Evolutionary conservation across 2,329 filamentous ascomycete species (phyloP), one percentile per base, ranked within the genome.

Genomic region (Epichloe amarillans): DNA sequence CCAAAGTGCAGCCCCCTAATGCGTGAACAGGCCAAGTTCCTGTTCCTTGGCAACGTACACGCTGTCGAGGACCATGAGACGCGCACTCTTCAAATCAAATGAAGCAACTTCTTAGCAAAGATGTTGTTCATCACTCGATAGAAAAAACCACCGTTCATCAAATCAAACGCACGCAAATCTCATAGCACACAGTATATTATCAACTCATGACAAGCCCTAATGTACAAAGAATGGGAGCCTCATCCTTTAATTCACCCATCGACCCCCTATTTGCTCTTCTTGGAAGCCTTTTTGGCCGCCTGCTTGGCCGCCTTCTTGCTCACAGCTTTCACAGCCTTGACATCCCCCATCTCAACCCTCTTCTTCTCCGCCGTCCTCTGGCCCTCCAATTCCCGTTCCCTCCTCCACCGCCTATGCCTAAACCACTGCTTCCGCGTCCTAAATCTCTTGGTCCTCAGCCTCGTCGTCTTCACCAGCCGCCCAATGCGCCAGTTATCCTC

Each of bases 401-500:
- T 59, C 50, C 66, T 67, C 68, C 69, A 72, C 49, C 70, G 58
- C 46, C 69, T 59, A 50, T 71, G 64, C 42, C 74, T 64, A 60
- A 77, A 68, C 60, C 66, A 70, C 56, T 72, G 69, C 62, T 73
- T 75, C 45, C 77, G 67, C 53, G 75, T 74, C 21, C 70, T 66
- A 60, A 74, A 73, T 50, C 73, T 69, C 55, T 72, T 75, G 23
- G 73, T 70, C 51, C 73, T 66, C 51, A 72, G 67, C 19, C 72
- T 70, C 60, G 74, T 76, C 55, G 74, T 75, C 57, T 67, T 69
- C 48, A 74, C 72, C 46, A 82, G 66, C 10, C 72, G 71, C 12
- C 78, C 78, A 46, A 82, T 76, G 26, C 73, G 69, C 71, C 75
- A 79, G 66, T 77, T 80, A 60, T 77, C 75, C 67, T 82, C 78